Base-by-base conservation (phyloP, 2,329 filamentous ascomycete genomes). In the Botrytis fragariae region DNA sequence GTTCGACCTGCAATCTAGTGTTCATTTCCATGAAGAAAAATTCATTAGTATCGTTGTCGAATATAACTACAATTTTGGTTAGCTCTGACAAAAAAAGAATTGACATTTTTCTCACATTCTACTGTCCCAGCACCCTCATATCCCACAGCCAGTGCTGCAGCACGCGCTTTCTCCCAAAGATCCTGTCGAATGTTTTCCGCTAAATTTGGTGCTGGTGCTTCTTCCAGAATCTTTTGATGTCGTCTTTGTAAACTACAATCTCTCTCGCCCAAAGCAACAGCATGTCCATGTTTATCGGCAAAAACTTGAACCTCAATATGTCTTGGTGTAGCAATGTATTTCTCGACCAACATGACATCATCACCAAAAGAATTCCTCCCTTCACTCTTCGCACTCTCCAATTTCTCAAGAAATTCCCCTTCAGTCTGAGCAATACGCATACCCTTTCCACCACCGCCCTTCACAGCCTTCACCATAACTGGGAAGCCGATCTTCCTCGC, bases 241-340 rank as follows among this genome's bases (percentile, higher is more conserved):
- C 94, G 85, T 76, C 94, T 85, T 83, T 97, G 94, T 20, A 97
- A 87, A 69, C 92, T 95, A 83, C 94, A 97, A 81, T 97, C 94
- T 72, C 94, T 87, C 83, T 97, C 94, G 32, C 94, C 93, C 44
- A 97, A 88, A n/a, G 92, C 90, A 16, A 97, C 91, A 25, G 91
- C 93, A 80, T 92, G 89, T 1, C 93, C 94, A 77, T 90, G 86
- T 69, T 90, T 90, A 80, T 97, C 94, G 61, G 94, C 94, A 82
- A 97, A 96, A 25, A 97, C 89, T 81, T 97, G 94, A 8, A 97
- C 93, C 82, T 97, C 94, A 73, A 97, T 93, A 80, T 97, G 94
- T 73, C 93, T 88, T 57, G 92, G 93, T 0, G 90, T 89, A 29
- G 91, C 87, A 79, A 95, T 93, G 81, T 93, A 97, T 77, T 90